These are phyloP conservation scores for Evernia prunastri DNA, from an alignment of 495 filamentous ascomycete genomes.

Conservation along the genomic window DNA sequence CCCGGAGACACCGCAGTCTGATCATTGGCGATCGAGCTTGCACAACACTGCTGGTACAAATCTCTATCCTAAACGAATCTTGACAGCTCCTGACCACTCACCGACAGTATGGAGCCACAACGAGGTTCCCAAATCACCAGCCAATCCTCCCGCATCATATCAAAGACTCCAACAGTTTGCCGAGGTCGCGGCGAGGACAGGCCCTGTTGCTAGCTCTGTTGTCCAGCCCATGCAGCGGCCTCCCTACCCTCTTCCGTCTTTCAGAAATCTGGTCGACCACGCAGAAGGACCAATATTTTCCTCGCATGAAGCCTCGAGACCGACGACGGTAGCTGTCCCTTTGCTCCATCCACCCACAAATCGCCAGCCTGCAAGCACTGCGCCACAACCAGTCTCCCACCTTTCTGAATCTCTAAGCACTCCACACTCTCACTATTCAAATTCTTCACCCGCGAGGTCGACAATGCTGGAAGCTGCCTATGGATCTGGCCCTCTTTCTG, in stretches of 20 bases:
- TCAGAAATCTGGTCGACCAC: conserved; percentile 11
- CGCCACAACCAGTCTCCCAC: not conserved
- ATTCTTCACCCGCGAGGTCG: not conserved
- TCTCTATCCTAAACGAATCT: conserved; percentile 1
- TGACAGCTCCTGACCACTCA: conserved; percentile 7
- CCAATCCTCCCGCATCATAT: conserved; percentile 6
- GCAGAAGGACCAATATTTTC: not conserved
- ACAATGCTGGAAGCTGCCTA: not conserved
- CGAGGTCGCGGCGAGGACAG: conserved; percentile 14
- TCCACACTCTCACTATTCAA: not conserved
- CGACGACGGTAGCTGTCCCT: not conserved
- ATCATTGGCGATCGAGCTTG: conserved; percentile 13
- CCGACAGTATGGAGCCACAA: conserved; percentile 11
- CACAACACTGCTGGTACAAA: not conserved
- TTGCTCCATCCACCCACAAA: not conserved
- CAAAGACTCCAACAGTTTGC: conserved; percentile 24
- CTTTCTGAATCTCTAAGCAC: not conserved
- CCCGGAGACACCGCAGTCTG: conserved; percentile 5
- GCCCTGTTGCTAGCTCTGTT: not conserved
- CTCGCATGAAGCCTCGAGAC: not conserved
- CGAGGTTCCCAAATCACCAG: conserved; percentile 11
- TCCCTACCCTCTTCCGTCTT: conserved; percentile 18
- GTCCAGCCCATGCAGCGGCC: conserved; percentile 2
- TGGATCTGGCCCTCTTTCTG: not conserved
- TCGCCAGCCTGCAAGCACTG: not conserved